Evolutionary conservation across 192 early-diverging fungal species (phyloP).

Genomic region (Linnemannia zychae): DNA sequence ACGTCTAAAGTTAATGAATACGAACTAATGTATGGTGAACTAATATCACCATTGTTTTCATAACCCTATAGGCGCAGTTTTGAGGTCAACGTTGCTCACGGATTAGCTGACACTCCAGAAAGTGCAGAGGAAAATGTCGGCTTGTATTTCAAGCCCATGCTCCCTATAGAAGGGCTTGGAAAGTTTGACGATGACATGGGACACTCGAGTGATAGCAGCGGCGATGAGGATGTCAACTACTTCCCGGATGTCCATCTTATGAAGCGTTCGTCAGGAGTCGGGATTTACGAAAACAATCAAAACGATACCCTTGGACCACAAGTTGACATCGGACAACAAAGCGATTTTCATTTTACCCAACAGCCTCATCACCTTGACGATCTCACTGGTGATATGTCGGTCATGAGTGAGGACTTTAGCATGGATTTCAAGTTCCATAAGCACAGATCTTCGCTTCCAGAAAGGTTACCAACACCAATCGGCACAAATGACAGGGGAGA

Average conservation of each 20-base stretch:
- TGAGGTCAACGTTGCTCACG: conserved; percentile 35
- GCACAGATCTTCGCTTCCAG: conserved; percentile 33
- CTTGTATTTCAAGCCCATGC: conserved; percentile 3
- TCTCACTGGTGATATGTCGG: conserved; percentile 10
- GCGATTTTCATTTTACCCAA: neutral
- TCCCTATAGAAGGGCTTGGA: neutral
- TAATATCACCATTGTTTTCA: neutral
- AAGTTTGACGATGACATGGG: conserved; percentile 1
- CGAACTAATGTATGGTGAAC: neutral
- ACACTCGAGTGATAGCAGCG: conserved; percentile 32
- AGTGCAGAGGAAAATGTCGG: conserved; percentile 16
- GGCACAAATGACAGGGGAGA: neutral
- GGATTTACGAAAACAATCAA: conserved; percentile 10
- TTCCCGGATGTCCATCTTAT: conserved; percentile 23
- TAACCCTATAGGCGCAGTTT: conserved; percentile 37
- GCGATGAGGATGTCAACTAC: conserved; percentile 38
- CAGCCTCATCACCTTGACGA: conserved; percentile 11
- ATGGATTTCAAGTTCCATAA: conserved; percentile 30
- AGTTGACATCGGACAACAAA: neutral
- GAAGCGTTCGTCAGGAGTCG: conserved; percentile 41
- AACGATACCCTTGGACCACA: conserved; percentile 27
- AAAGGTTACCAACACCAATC: neutral
- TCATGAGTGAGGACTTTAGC: conserved; percentile 26
- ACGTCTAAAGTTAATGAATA: neutral
- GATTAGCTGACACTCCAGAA: conserved; percentile 32